Evolutionary conservation across 2,329 filamentous ascomycete genomes (phyloP), one percentile per base, ranked within the genome.

Genomic region (Bipolaris gigantea): DNA sequence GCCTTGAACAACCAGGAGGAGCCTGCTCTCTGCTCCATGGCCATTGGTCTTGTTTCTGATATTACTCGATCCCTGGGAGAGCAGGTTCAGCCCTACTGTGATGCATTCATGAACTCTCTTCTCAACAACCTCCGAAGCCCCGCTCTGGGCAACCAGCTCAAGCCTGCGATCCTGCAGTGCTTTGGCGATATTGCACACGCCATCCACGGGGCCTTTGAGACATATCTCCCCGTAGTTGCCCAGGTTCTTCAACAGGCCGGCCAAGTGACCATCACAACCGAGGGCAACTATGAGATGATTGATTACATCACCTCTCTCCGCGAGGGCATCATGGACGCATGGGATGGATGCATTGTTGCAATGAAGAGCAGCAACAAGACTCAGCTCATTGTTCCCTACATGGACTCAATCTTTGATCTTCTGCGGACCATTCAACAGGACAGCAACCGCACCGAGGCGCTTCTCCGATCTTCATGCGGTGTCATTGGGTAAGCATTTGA

Each of bases 281-380:
- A 97, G 63, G 87, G 89, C 55, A 89, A 89, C 46, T 94, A 92
- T 66, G 94, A 99, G 77, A 96, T 97, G 89, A 88, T 92, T 53
- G 93, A 97, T 76, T 99, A 99, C 73, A 88, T 99, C 65, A 85
- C 96, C 61, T 96, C 92, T 18, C 83, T 99, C 44, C 88, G 94
- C 49, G 95, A 99, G 73, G 94, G 93, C 65, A 97, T 99, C 64
- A 96, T 97, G 88, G 94, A 99, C 81, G 94, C 94, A 32, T 99
- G 95, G 92, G 92, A 92, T 68, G 94, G 94, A 63, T 94, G 96
- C 63, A 92, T 99, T 71, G 87, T 93, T 74, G 92, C 94, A 48
- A 92, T 97, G 88, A 96, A 94, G 81, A 78, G 83, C 47, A 90
- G 88, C 69, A 80, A 80, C 69, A 93, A 93, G 81, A 86, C 88